Evolutionary conservation across 176 grass and related monocot genomes (phyloP).

Genomic region (Panicum miliaceum): DNA sequence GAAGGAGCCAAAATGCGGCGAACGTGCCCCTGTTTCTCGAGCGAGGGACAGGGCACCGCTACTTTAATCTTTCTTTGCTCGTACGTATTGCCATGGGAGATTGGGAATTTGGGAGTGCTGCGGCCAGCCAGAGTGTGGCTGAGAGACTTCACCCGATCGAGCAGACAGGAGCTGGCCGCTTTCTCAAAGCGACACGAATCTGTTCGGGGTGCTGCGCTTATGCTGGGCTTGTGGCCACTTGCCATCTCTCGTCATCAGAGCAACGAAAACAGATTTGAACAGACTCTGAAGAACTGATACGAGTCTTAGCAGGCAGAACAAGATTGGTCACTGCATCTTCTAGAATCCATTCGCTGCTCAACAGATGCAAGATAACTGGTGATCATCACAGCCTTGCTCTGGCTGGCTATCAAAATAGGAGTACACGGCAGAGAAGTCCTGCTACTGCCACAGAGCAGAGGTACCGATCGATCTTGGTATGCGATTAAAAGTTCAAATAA

Average conservation of each 20-base stretch:
- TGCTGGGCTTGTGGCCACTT: not conserved
- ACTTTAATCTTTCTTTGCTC: conserved; percentile 13
- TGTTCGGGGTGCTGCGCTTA: not conserved
- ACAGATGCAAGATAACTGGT: not conserved
- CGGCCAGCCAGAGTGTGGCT: not conserved
- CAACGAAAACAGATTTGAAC: too few relatives aligned
- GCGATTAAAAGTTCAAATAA: not conserved
- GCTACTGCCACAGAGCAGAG: not conserved
- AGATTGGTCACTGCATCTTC: not conserved
- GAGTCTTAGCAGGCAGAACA: not conserved
- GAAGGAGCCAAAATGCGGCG: conserved; percentile 1
- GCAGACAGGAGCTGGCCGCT: not conserved
- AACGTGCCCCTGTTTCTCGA: conserved; percentile 22
- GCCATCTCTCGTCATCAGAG: not conserved
- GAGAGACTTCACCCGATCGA: not conserved
- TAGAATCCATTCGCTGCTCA: not conserved
- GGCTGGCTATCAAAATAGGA: not conserved
- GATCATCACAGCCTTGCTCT: not conserved
- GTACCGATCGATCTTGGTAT: not conserved
- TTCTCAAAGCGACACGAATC: not conserved
- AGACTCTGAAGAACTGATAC: not conserved
- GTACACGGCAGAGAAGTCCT: not conserved
- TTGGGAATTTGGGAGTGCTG: not conserved
- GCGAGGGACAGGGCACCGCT: not conserved
- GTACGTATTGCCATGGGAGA: not conserved